A percentile compares a stretch with the other conserved stretches of the same genome.
phyloP scores from a whole-genome alignment of 2,329 filamentous ascomycete species.

The Pseudogymnoascus sp. region DNA sequence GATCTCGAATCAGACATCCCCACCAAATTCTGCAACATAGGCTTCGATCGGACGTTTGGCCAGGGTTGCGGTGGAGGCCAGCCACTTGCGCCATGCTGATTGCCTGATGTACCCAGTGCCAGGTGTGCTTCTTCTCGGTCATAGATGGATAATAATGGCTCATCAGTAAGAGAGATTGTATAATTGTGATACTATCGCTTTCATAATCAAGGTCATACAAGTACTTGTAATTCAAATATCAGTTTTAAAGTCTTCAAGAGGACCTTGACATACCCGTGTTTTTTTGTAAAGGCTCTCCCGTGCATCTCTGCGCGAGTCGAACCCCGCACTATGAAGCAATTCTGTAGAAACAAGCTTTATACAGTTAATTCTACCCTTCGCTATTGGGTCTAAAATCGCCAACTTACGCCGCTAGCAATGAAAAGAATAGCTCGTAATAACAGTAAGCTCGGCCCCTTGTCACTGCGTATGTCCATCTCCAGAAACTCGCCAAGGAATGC shows the following conservation, averaged over 20 bases:
- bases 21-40: conserved; percentile 21
- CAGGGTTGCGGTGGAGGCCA: conserved; percentile 16
- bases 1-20: conserved; percentile 18
- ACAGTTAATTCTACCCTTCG: background rate
- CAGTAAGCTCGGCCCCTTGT: conserved; percentile 5
- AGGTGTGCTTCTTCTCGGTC: conserved; percentile 21
- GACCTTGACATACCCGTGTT: background rate
- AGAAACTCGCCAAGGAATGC: conserved; percentile 14
- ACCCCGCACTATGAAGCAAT: conserved; percentile 13
- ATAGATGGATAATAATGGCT: conserved; percentile 21
- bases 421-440: background rate
- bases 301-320: conserved; percentile 9
- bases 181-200: conserved; percentile 15
- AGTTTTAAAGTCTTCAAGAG: background rate
- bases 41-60: conserved; percentile 12
- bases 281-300: background rate
- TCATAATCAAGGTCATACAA: conserved; percentile 20
- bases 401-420: conserved; percentile 3
- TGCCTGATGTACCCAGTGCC: conserved; percentile 20
- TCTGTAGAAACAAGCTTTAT: conserved; percentile 13
- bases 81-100: conserved; percentile 18
- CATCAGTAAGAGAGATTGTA: conserved; percentile 18
- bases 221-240: conserved; percentile 11
- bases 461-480: background rate
- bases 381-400: background rate